Evolutionary conservation across 1,284 basidiomycete genomes (phyloP).

Genomic region (Caloboletus firmus): DNA sequence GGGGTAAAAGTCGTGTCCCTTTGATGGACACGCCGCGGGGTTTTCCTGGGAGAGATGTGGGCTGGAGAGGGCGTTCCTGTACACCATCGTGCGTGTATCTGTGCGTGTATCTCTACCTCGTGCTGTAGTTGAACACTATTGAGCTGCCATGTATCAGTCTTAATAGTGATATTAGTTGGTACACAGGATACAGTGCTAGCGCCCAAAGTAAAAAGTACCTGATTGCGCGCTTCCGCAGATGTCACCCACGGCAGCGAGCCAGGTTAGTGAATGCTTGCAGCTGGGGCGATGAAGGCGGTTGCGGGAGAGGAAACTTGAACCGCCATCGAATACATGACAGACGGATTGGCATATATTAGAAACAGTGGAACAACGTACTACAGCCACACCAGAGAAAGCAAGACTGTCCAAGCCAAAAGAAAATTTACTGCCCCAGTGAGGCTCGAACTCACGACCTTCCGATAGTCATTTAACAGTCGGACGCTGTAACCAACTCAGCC

Average conservation of each 20-base stretch:
- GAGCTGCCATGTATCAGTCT: constrained; percentile 5
- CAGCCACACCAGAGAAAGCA: too few species aligned
- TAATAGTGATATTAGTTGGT: constrained; percentile 1
- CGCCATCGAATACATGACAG: not conserved
- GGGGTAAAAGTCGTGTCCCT: constrained; percentile 42
- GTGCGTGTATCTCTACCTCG: constrained; percentile 16
- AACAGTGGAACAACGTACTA: too few species aligned
- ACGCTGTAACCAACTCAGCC: constrained; percentile 83
- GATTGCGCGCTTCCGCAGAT: not conserved
- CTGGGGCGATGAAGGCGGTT: not conserved
- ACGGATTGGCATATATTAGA: not conserved
- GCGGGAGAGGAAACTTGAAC: not conserved
- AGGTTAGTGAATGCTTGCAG: not conserved
- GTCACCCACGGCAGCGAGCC: not conserved
- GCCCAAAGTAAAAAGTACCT: not conserved
- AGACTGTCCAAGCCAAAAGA: not conserved
- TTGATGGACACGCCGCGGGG: not conserved
- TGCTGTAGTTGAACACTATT: constrained; percentile 13
- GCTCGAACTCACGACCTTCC: constrained; percentile 77
- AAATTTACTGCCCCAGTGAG: constrained; percentile 60
- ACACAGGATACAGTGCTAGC: constrained; percentile 6
- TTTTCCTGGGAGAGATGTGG: not conserved
- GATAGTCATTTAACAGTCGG: constrained; percentile 67
- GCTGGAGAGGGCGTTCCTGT: constrained; percentile 1
- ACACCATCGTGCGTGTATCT: too few species aligned